Evolutionary conservation across 208 protist genomes (phyloP), one percentile per base, ranked within the genome.

Genomic region (Trypanosomatidae sp.): DNA sequence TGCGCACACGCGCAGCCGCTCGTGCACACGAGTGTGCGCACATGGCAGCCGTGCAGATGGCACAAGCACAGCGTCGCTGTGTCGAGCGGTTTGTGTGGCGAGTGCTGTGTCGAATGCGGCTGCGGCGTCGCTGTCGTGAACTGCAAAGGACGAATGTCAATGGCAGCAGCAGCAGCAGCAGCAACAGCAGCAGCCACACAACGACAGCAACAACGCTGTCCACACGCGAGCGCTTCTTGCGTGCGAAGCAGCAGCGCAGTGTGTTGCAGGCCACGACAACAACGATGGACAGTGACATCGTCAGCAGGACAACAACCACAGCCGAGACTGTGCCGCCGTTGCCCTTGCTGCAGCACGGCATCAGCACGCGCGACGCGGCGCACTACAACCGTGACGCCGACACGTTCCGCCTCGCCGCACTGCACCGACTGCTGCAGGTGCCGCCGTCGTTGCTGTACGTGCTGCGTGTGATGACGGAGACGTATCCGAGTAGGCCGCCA

Each of bases 391-490:
- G 46, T 4, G 79, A 88, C 19, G 27, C 35, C 23, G 73, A 79
- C 40, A 77, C 53, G 42, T 88, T 93, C 53, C 61, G 68, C 27
- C 64, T 89, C 8, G 57, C 60, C 1, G 64, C 74, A n/a, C 61
- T 93, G 30, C 73, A 93, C 66, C 85, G 85, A 18, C 63, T 93
- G 11, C 58, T 89, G 33, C 63, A 61, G 48, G 79, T 71, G 0
- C 74, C 80, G 24, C 72, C 66, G 41, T 47, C 76, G 13, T 52
- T 93, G 22, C 49, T 93, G n/a, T 89, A 79, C 48, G 20, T 61
- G 7, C 42, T 77, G 16, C 64, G 72, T 51, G 60, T 65, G n/a
- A 49, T 63, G 19, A 66, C 60, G 20, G 63, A 70, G 37, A 43
- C 43, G 21, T 87, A 68, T 57, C 75, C 76, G 4, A 49, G 45